Evolutionary conservation across 768 basidiomycete species (phyloP).

Genomic region (Boletellus ananas): DNA sequence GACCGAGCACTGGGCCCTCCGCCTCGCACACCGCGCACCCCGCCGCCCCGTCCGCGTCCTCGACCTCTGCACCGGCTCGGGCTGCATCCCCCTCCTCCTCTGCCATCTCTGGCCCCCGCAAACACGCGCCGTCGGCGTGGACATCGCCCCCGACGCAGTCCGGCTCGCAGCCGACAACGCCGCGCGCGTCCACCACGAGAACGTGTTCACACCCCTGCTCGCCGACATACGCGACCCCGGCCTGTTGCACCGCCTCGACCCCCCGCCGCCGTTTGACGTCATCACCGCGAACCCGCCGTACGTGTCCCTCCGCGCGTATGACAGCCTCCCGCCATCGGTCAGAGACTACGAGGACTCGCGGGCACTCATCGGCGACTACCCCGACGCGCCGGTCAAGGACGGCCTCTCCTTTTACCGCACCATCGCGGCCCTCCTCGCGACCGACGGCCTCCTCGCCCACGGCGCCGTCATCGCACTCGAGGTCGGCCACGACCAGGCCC

Average conservation of each 20-base stretch:
- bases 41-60: conserved; percentile 45
- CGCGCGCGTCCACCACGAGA: conserved; percentile 10
- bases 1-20: conserved; percentile 79
- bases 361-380: conserved; percentile 76
- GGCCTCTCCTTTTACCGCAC: conserved; percentile 71
- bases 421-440: conserved; percentile 60
- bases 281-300: conserved; percentile 88
- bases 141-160: conserved; percentile 61
- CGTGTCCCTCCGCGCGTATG: conserved; percentile 66
- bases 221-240: conserved; percentile 39
- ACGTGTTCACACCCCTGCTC: conserved; percentile 39
- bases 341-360: conserved; percentile 72
- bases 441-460: conserved; percentile 46
- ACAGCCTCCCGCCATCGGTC: conserved; percentile 63
- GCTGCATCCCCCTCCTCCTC: conserved; percentile 86
- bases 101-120: conserved; percentile 55
- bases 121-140: conserved; percentile 61
- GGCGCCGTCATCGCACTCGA: conserved; percentile 70
- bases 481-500: conserved; percentile 72
- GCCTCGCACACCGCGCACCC: conserved; percentile 45
- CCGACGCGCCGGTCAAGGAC: conserved; percentile 32
- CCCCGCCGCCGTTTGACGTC: conserved; percentile 61
- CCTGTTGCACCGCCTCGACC: conserved; percentile 25
- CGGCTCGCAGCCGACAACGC: conserved; percentile 47
- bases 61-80: conserved; percentile 92